A percentile compares a stretch with the other conserved stretches of the same genome.
Evolutionary conservation across 495 filamentous ascomycete species (phyloP).

Genomic region (Penicillium diatomitis): DNA sequence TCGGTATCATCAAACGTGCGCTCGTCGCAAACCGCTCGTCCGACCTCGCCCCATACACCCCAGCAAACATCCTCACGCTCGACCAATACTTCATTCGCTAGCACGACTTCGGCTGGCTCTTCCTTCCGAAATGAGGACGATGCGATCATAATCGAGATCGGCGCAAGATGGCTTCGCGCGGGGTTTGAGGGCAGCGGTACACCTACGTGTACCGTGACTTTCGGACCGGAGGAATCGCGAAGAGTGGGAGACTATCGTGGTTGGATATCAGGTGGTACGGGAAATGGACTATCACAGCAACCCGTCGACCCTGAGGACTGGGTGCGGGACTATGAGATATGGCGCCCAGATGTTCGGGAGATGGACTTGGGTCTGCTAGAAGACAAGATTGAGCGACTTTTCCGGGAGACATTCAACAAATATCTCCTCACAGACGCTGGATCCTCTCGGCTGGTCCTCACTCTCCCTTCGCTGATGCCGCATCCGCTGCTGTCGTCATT

Average conservation of each 20-base stretch:
- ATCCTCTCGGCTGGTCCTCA: constrained; percentile 62
- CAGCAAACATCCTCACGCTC: constrained; percentile 26
- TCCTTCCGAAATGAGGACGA: constrained; percentile 79
- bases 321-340: constrained; percentile 70
- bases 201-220: constrained; percentile 63
- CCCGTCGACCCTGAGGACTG: constrained; percentile 49
- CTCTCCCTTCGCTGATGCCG: constrained; percentile 69
- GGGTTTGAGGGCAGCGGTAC: constrained; percentile 75
- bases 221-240: constrained; percentile 64
- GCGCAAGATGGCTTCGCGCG: constrained; percentile 65
- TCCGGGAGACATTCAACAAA: constrained; percentile 81
- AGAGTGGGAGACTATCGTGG: constrained; percentile 74
- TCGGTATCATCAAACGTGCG: constrained; percentile 20
- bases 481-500: constrained; percentile 66
- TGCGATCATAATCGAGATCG: constrained; percentile 71
- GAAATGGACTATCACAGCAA: constrained; percentile 9
- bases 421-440: constrained; percentile 69
- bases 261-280: constrained; percentile 40
- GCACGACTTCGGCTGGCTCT: constrained; percentile 61
- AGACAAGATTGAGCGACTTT: constrained; percentile 77
- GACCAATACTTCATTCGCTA: constrained; percentile 39
- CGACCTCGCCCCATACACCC: constrained; percentile 29
- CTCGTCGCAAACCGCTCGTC: constrained; percentile 23
- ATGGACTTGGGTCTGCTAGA: constrained; percentile 70
- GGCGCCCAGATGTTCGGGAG: constrained; percentile 62